phyloP scores from a whole-genome alignment of 2,329 filamentous ascomycete genomes.

The Trichoderma endophyticum region DNA sequence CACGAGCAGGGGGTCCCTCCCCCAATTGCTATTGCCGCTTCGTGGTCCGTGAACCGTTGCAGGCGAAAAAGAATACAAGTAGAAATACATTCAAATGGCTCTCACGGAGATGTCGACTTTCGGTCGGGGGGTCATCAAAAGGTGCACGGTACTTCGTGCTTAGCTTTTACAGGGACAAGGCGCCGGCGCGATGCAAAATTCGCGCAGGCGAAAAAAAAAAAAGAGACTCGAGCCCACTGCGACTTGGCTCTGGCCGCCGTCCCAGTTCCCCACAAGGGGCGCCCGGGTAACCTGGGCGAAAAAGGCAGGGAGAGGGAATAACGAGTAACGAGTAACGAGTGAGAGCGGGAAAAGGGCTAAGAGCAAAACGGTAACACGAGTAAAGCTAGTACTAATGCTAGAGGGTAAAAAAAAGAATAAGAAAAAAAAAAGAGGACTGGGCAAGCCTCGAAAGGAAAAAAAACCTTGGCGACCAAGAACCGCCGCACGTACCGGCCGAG shows the following conservation, averaged over 20 bases:
- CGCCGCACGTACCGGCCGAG: constrained; percentile 19
- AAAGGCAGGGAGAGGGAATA: constrained; percentile 5
- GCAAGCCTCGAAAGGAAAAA: background rate
- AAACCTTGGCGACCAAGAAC: constrained; percentile 1
- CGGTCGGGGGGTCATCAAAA: background rate
- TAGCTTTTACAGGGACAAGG: constrained; percentile 8
- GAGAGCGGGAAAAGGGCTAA: background rate
- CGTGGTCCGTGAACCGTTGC: background rate
- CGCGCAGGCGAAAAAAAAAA: constrained; percentile 18
- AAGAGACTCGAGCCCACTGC: background rate
- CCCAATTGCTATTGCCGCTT: background rate
- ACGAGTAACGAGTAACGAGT: background rate
- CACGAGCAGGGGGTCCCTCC: background rate
- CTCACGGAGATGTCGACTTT: constrained; percentile 10
- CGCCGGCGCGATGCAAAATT: constrained; percentile 17
- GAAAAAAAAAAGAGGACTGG: background rate
- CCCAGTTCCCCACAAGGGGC: constrained; percentile 17
- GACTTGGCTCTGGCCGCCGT: constrained; percentile 6
- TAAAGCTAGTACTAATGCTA: background rate
- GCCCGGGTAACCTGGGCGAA: constrained; percentile 11
- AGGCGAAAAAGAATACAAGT: background rate
- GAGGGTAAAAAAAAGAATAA: background rate
- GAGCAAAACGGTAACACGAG: background rate
- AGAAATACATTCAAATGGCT: background rate
- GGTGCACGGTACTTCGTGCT: background rate